Evolutionary conservation across 495 filamentous ascomycete species (phyloP).

Genomic region (Aspergillus indologenus): DNA sequence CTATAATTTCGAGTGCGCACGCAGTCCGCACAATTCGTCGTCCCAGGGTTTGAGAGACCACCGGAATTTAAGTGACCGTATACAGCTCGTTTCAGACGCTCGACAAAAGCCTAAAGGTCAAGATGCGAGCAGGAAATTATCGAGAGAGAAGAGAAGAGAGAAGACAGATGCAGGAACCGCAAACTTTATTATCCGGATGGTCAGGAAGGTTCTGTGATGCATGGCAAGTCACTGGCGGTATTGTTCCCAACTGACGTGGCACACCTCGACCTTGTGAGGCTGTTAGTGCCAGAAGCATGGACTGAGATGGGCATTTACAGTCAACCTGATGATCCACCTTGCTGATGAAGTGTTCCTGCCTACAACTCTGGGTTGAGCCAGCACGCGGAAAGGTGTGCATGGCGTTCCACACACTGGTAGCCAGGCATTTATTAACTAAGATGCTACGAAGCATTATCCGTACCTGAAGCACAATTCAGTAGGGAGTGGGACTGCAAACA

Average conservation of each 20-base stretch:
- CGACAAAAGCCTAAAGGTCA: not conserved
- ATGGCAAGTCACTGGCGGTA: conserved; percentile 1
- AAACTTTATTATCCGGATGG: conserved; percentile 11
- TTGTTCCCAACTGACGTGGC: conserved; percentile 5
- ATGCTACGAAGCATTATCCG: not conserved
- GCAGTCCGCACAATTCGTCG: not conserved
- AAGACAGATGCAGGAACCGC: conserved; percentile 14
- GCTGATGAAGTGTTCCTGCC: not conserved
- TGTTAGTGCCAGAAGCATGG: conserved; percentile 7
- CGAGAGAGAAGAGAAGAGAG: not conserved
- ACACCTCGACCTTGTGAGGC: not conserved
- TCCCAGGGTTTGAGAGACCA: not conserved
- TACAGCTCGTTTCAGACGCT: not conserved
- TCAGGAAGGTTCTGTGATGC: conserved; percentile 6
- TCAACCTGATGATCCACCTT: not conserved
- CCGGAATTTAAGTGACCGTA: not conserved
- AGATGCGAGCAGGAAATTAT: conserved; percentile 1
- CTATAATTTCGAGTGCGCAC: not conserved
- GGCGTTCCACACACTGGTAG: not conserved
- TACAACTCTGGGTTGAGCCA: not conserved
- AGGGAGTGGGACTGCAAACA: not conserved
- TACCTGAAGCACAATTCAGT: not conserved
- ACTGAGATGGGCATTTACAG: not conserved
- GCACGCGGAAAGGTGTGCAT: not conserved
- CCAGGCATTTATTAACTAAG: not conserved